Percentiles rank a stretch among this genome's conserved stretches.
These are phyloP conservation scores for Erythrobasidium yunnanense DNA, from an alignment of 768 basidiomycete species.

Conservation along the genomic window DNA sequence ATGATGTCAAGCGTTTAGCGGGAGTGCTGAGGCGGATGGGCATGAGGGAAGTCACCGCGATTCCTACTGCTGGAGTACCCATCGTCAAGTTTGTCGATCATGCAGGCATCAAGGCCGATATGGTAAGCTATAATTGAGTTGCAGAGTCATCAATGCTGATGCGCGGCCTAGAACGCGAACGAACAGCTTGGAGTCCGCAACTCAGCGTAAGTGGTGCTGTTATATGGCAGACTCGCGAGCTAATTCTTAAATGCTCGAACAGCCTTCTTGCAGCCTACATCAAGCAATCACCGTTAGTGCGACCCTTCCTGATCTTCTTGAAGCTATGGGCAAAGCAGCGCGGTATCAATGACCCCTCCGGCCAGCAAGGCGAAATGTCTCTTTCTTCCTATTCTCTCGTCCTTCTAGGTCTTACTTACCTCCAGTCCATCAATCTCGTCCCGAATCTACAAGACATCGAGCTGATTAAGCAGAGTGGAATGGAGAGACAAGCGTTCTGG, in stretches of 20 bases:
- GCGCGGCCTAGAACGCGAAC: slow-evolving; percentile 52
- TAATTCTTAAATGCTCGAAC: slow-evolving; percentile 39
- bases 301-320: slow-evolving; percentile 47
- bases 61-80: slow-evolving; percentile 38
- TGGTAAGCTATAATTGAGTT: slow-evolving; percentile 14
- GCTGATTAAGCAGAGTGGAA: slow-evolving; percentile 24
- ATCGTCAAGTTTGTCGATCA: slow-evolving; percentile 36
- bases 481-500: slow-evolving; percentile 25
- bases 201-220: not conserved
- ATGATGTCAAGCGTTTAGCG: slow-evolving; percentile 3
- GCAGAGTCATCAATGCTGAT: not conserved
- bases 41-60: slow-evolving; percentile 31
- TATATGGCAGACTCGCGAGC: slow-evolving; percentile 29
- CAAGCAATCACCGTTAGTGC: slow-evolving; percentile 43
- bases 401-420: slow-evolving; percentile 53
- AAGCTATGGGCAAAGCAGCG: slow-evolving; percentile 55
- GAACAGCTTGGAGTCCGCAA: slow-evolving; percentile 52
- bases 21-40: not conserved
- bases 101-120: slow-evolving; percentile 31
- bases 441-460: slow-evolving; percentile 33
- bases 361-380: slow-evolving; percentile 37
- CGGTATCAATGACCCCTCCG: slow-evolving; percentile 48
- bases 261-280: slow-evolving; percentile 50
- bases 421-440: slow-evolving; percentile 44
- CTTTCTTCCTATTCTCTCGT: slow-evolving; percentile 57